Conservation (phyloP, 495 filamentous ascomycete genomes). For the Tuber magnatum region DNA sequence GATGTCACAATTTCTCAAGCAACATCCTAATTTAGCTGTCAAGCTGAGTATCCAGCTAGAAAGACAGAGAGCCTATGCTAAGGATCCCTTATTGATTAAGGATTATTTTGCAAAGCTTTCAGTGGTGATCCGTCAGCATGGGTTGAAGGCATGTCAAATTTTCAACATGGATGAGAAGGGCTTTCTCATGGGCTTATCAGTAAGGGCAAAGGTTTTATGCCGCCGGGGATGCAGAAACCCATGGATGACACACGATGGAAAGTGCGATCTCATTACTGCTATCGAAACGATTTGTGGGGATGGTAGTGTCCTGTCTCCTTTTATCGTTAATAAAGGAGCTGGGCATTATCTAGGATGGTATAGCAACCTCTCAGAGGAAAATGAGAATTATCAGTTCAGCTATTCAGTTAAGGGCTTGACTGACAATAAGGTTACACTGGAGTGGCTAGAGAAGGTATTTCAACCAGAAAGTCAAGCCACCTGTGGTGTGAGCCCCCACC, state of each 20-base stretch:
- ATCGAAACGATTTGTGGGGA: slow-evolving; percentile 12
- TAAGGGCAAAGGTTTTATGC: slow-evolving; percentile 13
- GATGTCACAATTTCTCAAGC: not conserved
- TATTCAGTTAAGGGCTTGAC: slow-evolving; percentile 14
- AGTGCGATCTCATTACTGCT: no score
- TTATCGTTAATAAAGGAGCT: slow-evolving; percentile 15
- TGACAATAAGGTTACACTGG: slow-evolving; percentile 9
- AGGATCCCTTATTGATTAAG: slow-evolving; percentile 4
- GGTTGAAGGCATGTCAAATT: slow-evolving; percentile 21
- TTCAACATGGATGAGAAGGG: slow-evolving; percentile 26
- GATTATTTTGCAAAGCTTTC: slow-evolving; percentile 19
- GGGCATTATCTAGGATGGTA: slow-evolving; percentile 17
- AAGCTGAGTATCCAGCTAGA: slow-evolving; percentile 3
- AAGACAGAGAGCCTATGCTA: not conserved
- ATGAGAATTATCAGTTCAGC: slow-evolving; percentile 4
- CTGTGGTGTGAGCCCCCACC: not conserved
- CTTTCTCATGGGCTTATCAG: slow-evolving; percentile 14
- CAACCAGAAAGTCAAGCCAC: not conserved
- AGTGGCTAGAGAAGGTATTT: slow-evolving; percentile 12
- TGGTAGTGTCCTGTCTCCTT: slow-evolving; percentile 13
- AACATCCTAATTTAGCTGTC: slow-evolving; percentile 6
- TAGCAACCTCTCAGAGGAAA: not conserved
- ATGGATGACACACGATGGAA: no score
- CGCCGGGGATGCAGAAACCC: not conserved
- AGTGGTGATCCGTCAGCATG: no score